Base-by-base conservation (phyloP, 169 alveolate species). In the Prorocentrum cordatum region DNA sequence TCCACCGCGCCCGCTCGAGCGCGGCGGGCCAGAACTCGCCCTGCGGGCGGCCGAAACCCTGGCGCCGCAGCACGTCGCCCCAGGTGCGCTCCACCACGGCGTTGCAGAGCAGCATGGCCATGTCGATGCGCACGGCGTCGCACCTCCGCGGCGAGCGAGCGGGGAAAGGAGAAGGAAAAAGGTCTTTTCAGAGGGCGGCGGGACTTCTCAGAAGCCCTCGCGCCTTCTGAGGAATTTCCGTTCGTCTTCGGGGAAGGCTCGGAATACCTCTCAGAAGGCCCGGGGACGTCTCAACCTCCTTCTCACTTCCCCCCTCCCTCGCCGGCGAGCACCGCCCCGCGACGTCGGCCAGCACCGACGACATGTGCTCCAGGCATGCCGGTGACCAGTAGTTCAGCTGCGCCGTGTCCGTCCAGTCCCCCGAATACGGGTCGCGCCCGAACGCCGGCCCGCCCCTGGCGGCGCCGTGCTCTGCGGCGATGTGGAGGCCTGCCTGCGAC, bases 321-420 rank as follows among this genome's bases (percentile, higher is more conserved):
- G n/a, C n/a, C n/a, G n/a, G n/a, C n/a, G n/a, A n/a, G n/a, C n/a
- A n/a, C n/a, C 91, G 64, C 20, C 29, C 91, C 22, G 91, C 91
- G 26, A 82, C 47, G 68, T 45, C 36, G 58, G 54, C 6, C 59
- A 82, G 59, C 91, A 62, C 45, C 35, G 61, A 39, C n/a, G 54
- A 38, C 91, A 82, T 82, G 80, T 82, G 91, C 58, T 42, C 79
- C 27, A 79, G 79, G 73, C 91, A 82, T 36, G 91, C 31, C 36
- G 5, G 89, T 12, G 58, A 27, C 91, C 91, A 82, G 39, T 82
- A 82, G 42, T 82, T 82, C 80, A 82, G 38, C 80, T 82, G 91
- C 29, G 91, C 91, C 47, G 91, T 82, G 80, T 82, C 91, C 1
- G 91, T 82, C 91, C 91, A 82, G 58, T 82, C 80, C 38, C 91